These are phyloP conservation scores for Olyra latifolia DNA, from an alignment of 176 grass and related monocot species.

Conservation along the genomic window DNA sequence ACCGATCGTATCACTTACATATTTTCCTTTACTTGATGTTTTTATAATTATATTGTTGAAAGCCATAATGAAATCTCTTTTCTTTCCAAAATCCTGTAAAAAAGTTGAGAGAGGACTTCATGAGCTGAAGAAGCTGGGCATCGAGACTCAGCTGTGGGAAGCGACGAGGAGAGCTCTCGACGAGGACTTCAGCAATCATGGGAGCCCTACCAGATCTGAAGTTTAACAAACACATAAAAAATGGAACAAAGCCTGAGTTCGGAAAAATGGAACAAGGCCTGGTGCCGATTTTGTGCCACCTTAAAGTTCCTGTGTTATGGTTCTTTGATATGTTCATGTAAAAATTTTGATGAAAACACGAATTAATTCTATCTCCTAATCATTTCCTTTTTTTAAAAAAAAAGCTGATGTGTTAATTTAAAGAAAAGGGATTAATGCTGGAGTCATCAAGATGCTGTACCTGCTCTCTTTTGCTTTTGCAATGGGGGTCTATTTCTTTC, in stretches of 20 bases:
- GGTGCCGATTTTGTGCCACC: slow-evolving; percentile 34
- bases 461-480: slow-evolving; percentile 27
- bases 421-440: slow-evolving; percentile 24
- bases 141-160: slow-evolving; percentile 89
- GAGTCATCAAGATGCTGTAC: neutral
- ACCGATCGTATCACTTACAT: neutral
- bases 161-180: slow-evolving; percentile 57
- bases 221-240: slow-evolving; percentile 24
- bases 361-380: neutral
- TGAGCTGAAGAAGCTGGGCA: slow-evolving; percentile 85
- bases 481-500: slow-evolving; percentile 37
- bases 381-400: neutral
- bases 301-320: neutral
- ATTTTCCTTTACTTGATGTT: neutral
- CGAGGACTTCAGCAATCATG: slow-evolving; percentile 42
- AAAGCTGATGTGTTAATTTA: neutral
- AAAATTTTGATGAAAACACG: neutral
- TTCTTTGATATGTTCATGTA: slow-evolving; percentile 19
- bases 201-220: slow-evolving; percentile 68
- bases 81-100: slow-evolving; percentile 4
- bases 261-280: neutral
- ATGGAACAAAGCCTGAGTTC: neutral
- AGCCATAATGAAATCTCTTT: neutral
- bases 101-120: slow-evolving; percentile 84
- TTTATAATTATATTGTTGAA: neutral